Evolutionary conservation across 1,284 basidiomycete genomes (phyloP).

Genomic region (Malassezia japonica): DNA sequence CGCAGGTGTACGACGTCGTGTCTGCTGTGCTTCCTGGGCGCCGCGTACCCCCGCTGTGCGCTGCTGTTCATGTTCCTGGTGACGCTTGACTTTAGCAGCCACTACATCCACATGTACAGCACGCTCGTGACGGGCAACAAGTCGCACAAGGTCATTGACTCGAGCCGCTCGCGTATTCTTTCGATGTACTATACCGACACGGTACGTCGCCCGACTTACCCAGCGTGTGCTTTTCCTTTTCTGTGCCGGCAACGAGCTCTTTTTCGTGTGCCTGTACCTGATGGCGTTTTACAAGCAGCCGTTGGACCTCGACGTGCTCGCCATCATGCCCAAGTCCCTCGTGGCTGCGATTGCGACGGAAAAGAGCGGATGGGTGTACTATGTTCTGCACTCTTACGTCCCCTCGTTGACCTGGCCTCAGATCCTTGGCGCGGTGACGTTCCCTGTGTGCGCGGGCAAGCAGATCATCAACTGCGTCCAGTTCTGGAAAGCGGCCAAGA

Average conservation of each 20-base stretch:
- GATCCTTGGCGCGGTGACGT: constrained; percentile 59
- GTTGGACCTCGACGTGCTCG: constrained; percentile 28
- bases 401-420: constrained; percentile 67
- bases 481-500: constrained; percentile 96
- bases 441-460: constrained; percentile 70
- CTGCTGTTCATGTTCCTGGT: constrained; percentile 89
- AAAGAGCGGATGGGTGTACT: constrained; percentile 1
- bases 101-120: constrained; percentile 99
- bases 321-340: constrained; percentile 20
- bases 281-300: constrained; percentile 64
- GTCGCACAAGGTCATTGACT: constrained; percentile 83
- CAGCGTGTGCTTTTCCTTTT: constrained; percentile 70
- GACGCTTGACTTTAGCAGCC: constrained; percentile 90
- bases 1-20: constrained; percentile 89
- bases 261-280: constrained; percentile 91
- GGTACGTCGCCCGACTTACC: constrained; percentile 53
- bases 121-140: constrained; percentile 83
- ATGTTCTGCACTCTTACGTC: constrained; percentile 28
- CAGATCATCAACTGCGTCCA: constrained; percentile 93
- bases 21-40: constrained; percentile 83
- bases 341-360: constrained; percentile 7
- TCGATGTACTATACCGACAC: constrained; percentile 89
- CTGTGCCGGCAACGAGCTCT: constrained; percentile 94
- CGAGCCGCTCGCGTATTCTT: constrained; percentile 81
- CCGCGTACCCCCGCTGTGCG: constrained; percentile 72